Base-by-base conservation (phyloP, 192 early-diverging fungal species). In the Obelidium mucronatum region DNA sequence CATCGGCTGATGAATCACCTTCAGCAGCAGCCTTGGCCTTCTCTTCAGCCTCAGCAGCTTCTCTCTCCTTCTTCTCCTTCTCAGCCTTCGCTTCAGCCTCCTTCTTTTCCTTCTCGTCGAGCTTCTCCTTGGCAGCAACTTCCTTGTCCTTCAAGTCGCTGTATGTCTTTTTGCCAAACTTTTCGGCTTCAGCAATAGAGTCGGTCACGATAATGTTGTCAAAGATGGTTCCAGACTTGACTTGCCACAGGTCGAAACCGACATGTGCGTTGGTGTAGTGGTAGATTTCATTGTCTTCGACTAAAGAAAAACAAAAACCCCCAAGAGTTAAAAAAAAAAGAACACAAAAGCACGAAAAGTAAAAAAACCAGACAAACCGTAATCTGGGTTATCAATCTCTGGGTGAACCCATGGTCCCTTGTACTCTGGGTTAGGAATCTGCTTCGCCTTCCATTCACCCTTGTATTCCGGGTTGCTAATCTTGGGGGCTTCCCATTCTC, bases 181-280 rank as follows among this genome's bases (percentile, higher is more conserved):
- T 67, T 39, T 79, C 68, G 15, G 84, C 86, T 59, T 87, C 86
- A 44, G 79, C 82, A n/a, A 84, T 51, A 24, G 78, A 80, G 77
- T 87, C 86, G 0, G 86, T 82, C 56, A 87, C 77, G 54, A 87
- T 75, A 44, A 87, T 83, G 80, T 85, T 79, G 81, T 87, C 86
- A 62, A 87, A 87, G 2, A 86, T 71, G 11, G 84, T 74, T 35
- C 86, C 86, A 17, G 84, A 26, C 37, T 82, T 83, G 40, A 87
- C 86, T 73, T 87, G 86, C 86, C 86, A 87, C 26, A 87, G 78
- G 55, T 87, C 86, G 55, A 87, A 84, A 35, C 82, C 86, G 55
- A 87, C 63, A 59, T 75, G 78, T 2, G 69, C 82, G 54, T 68
- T 69, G 3, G 58, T 78, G 73, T 68, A 79, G 40, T 63, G 59